These are phyloP conservation scores for Breynia disticha DNA, from an alignment of 441 rosid species.

Conservation along the genomic window DNA sequence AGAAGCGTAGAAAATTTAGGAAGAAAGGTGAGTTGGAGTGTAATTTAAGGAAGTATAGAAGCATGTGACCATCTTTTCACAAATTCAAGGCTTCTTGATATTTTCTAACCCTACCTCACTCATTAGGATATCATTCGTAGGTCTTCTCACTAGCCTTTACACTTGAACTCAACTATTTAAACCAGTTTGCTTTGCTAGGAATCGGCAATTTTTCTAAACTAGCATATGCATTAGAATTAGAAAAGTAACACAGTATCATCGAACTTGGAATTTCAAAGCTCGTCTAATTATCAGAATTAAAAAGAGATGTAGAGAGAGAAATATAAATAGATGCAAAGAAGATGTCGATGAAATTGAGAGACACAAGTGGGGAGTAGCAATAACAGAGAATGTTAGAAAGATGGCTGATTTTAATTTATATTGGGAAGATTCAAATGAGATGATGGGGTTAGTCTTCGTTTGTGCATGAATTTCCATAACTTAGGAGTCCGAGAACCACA, in stretches of 20 bases:
- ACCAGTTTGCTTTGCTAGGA: too few species aligned
- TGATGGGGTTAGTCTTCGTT: neutral
- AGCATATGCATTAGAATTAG: too few species aligned
- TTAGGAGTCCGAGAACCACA: conserved; percentile 3
- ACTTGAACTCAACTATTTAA: neutral
- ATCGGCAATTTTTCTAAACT: too few species aligned
- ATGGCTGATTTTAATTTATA: neutral
- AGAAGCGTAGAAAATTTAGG: too few species aligned
- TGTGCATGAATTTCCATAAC: conserved; percentile 10
- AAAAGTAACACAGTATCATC: too few species aligned
- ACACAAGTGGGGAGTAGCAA: too few species aligned
- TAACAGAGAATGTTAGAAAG: conserved; percentile 21
- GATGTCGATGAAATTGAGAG: too few species aligned
- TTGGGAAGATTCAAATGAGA: conserved; percentile 8
- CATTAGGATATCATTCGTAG: neutral
- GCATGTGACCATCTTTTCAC: conserved; percentile 16
- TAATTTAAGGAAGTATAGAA: conserved; percentile 1
- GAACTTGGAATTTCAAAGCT: too few species aligned
- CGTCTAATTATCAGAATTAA: too few species aligned
- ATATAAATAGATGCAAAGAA: too few species aligned
- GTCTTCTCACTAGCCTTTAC: conserved; percentile 5
- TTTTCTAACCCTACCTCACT: conserved; percentile 1
- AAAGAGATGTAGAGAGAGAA: too few species aligned
- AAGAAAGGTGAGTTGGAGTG: conserved; percentile 1
- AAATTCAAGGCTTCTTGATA: neutral